Conservation (phyloP, 164 flowering plant genomes). For the Stephania cephalantha region DNA sequence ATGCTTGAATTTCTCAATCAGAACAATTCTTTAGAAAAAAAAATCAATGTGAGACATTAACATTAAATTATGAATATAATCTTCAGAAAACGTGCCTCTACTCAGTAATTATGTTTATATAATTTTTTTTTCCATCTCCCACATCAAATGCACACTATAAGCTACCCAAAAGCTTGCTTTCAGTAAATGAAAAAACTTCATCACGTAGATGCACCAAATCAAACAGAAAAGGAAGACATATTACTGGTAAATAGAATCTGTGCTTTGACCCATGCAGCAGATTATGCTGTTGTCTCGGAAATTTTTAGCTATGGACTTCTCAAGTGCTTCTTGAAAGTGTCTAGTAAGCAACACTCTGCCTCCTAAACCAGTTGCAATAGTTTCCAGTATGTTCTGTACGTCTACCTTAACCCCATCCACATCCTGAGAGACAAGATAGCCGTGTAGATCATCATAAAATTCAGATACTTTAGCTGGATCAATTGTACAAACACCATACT, state of each 20-base stretch:
- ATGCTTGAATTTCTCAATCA: too few relatives aligned
- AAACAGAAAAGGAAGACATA: background rate
- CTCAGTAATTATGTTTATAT: too few relatives aligned
- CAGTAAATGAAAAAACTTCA: background rate
- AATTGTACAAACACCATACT: slow-evolving; percentile 48
- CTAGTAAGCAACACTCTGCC: slow-evolving; percentile 51
- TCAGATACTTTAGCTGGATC: slow-evolving; percentile 44
- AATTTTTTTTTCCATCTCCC: background rate
- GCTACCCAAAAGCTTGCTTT: background rate
- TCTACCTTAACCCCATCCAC: slow-evolving; percentile 74
- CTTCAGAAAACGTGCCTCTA: background rate
- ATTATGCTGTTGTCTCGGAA: slow-evolving; percentile 58
- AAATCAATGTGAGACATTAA: background rate
- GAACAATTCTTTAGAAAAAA: too few relatives aligned
- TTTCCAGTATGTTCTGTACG: slow-evolving; percentile 56
- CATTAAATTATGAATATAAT: slow-evolving; percentile 1
- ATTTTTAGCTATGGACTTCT: slow-evolving; percentile 44
- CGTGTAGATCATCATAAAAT: slow-evolving; percentile 58
- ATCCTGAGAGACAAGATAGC: slow-evolving; percentile 43
- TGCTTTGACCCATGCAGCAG: slow-evolving; percentile 65
- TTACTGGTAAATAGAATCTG: slow-evolving; percentile 54
- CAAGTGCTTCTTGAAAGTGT: slow-evolving; percentile 51
- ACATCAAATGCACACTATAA: background rate
- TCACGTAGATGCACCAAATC: background rate
- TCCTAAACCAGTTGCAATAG: slow-evolving; percentile 39